Evolutionary conservation across 129 eudicot genomes (phyloP).

Genomic region (Chrysanthemum lavandulifolium): DNA sequence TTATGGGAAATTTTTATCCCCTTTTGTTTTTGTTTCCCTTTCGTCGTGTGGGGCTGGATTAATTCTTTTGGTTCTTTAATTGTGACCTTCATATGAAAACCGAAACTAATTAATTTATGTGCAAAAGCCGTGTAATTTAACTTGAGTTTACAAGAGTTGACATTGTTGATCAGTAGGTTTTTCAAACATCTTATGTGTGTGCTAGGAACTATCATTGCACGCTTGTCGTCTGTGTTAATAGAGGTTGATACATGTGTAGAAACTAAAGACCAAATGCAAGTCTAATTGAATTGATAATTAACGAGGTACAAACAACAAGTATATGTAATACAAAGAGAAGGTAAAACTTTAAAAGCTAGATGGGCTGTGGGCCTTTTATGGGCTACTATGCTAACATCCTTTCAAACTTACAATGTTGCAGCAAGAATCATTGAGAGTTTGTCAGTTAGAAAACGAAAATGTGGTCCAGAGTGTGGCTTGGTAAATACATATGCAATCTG

Average conservation of each 20-base stretch:
- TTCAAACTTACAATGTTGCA: too few species aligned
- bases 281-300: too few species aligned
- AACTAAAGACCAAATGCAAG: too few species aligned
- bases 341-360: too few species aligned
- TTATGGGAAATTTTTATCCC: slow-evolving; percentile 32
- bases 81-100: slow-evolving; percentile 19
- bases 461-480: too few species aligned
- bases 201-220: background rate
- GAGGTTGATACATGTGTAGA: background rate
- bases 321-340: too few species aligned
- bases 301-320: too few species aligned
- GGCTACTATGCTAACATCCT: too few species aligned
- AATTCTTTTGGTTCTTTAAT: slow-evolving; percentile 26
- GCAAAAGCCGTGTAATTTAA: slow-evolving; percentile 18
- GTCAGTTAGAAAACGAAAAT: too few species aligned
- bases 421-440: too few species aligned
- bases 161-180: background rate
- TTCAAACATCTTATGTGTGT: background rate
- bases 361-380: too few species aligned
- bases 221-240: background rate
- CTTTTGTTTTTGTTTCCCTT: slow-evolving; percentile 23
- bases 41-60: slow-evolving; percentile 25
- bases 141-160: slow-evolving; percentile 8
- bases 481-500: too few species aligned
- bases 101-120: slow-evolving; percentile 19